A percentile compares a stretch with the other conserved stretches of the same genome.
These are phyloP conservation scores for Starmerella apicola DNA, from an alignment of 805 yeast species.

Conservation along the genomic window DNA sequence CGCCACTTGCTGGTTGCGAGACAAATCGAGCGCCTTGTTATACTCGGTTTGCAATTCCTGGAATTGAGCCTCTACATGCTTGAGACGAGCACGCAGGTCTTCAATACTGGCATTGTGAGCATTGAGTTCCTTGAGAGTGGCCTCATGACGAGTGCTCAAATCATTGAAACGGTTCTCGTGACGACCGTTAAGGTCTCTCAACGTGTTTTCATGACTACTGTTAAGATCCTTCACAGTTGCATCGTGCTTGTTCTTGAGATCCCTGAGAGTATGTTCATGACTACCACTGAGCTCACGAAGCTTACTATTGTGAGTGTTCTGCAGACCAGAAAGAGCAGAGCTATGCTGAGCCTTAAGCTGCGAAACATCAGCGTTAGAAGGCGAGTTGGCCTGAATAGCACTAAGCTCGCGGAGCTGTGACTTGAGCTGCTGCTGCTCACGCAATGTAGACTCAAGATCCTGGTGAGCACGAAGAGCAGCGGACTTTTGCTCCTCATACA, in stretches of 20 bases:
- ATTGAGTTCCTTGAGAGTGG: constrained; percentile 1
- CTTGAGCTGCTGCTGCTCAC: constrained; percentile 19
- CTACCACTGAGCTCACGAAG: constrained; percentile 8
- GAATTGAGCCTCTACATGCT: constrained; percentile 27
- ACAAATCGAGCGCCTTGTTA: constrained; percentile 56
- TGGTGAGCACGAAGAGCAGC: constrained; percentile 25
- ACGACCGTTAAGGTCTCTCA: constrained; percentile 5
- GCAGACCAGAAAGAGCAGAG: constrained; percentile 4
- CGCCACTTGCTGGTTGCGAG: constrained; percentile 64
- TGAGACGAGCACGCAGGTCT: constrained; percentile 28
- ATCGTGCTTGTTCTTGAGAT: constrained; percentile 2
- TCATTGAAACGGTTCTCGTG: constrained; percentile 8
- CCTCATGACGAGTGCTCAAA: constrained; percentile 12
- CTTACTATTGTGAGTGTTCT: neutral
- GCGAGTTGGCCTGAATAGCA: constrained; percentile 17
- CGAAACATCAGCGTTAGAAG: constrained; percentile 20
- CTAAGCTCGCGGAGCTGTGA: constrained; percentile 21
- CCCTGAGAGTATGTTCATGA: constrained; percentile 8
- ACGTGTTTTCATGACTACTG: constrained; percentile 6
- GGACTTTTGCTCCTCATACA: constrained; percentile 23
- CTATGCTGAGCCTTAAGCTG: constrained; percentile 15
- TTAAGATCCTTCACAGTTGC: constrained; percentile 11
- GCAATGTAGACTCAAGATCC: constrained; percentile 25
- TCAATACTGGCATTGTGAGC: constrained; percentile 3
- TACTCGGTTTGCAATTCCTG: constrained; percentile 49